Evolutionary conservation across 2,329 filamentous ascomycete genomes (phyloP), one percentile per base, ranked within the genome.

Genomic region (Penicillium sp.): DNA sequence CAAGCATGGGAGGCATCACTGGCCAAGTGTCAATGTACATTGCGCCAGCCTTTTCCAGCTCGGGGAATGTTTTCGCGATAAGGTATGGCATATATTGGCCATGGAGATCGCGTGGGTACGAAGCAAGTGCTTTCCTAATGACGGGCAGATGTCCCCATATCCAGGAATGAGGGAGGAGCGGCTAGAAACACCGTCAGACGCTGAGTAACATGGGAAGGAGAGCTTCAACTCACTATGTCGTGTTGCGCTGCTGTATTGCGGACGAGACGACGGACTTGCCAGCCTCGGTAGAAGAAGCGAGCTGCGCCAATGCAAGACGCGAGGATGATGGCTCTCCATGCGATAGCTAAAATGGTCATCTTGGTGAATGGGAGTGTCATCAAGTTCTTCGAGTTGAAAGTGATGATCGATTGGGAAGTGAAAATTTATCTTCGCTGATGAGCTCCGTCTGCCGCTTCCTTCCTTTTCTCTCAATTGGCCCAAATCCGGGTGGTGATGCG

Each of bases 11-110:
- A 27, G 32, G 32, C 10, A 20, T 2, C 8, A 34, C 17, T 3
- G 32, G 32, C 32, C 32, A 34, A 11, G 26, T 25, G 15, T 34
- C 32, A 12, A 34, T 12, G 13, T 34, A 34, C 32, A 34, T 25
- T 4, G 23, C 10, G 2, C 32, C 32, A 13, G 32, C 16, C 5
- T 23, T 12, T 11, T 34, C 32, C 6, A 34, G 13, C n/a, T 34
- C 32, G n/a, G 32, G 32, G n/a, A 17, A 27, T 8, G 25, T 20
- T 15, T 34, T 26, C 4, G 32, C 32, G 6, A 34, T 8, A 2
- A 34, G 32, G 6, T 6, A 13, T 6, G 10, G 12, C 25, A 27
- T 5, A 27, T 27, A 27, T n/a, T 27, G 9, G 10, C 32, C 32
- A 12, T 15, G 6, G 10, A 26, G 11, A 15, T 25, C n/a, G 2